These are phyloP conservation scores for Candida sithepensis DNA, from an alignment of 805 yeast genomes.

Conservation along the genomic window DNA sequence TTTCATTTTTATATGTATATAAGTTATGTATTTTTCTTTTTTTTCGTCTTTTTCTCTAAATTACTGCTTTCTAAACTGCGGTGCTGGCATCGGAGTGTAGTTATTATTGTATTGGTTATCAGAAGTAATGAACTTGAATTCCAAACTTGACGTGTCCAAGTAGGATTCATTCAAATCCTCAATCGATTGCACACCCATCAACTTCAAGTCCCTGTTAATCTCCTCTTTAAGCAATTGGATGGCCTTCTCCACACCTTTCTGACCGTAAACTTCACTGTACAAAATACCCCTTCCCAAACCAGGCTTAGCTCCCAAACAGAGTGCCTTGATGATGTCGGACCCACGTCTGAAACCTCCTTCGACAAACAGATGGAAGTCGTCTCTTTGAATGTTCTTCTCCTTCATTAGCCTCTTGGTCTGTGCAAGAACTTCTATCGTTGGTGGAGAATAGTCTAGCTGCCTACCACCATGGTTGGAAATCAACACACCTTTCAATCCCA, in stretches of 20 bases:
- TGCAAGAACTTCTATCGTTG: conserved; percentile 59
- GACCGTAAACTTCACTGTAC: conserved; percentile 77
- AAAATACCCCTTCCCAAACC: conserved; percentile 77
- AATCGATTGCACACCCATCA: conserved; percentile 49
- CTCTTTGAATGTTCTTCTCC: conserved; percentile 41
- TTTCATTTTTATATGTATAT: background rate
- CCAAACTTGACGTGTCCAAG: conserved; percentile 57
- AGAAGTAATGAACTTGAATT: conserved; percentile 58
- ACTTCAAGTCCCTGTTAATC: conserved; percentile 55
- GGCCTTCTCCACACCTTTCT: conserved; percentile 64
- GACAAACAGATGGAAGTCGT: conserved; percentile 50
- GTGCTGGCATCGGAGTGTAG: conserved; percentile 33
- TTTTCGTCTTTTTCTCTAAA: conserved; percentile 22
- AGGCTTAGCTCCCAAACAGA: conserved; percentile 44
- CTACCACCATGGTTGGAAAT: conserved; percentile 77
- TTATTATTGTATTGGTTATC: conserved; percentile 53
- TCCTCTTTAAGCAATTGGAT: conserved; percentile 57
- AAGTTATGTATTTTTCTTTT: background rate
- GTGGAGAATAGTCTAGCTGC: conserved; percentile 58
- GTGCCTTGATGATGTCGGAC: conserved; percentile 39
- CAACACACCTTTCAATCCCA: conserved; percentile 60
- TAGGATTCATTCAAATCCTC: conserved; percentile 37
- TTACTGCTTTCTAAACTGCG: conserved; percentile 23
- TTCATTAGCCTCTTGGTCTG: conserved; percentile 47
- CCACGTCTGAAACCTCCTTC: conserved; percentile 46